Conservation (phyloP, 768 basidiomycete genomes). For the Lactarius sanguifluus region DNA sequence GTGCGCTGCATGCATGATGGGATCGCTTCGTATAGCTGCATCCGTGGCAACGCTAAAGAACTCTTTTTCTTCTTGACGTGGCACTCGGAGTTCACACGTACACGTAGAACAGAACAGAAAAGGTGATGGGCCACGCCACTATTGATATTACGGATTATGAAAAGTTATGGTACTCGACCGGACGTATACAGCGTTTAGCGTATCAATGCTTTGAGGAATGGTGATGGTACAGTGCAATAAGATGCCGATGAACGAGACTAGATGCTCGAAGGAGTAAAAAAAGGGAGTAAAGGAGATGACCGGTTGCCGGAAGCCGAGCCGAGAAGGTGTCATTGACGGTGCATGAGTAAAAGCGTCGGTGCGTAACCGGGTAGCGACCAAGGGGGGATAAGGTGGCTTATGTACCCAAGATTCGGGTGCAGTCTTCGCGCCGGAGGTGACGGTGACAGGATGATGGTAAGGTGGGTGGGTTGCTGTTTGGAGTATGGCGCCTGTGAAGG, state of each 20-base stretch:
- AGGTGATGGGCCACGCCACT: background rate
- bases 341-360: conserved; percentile 10
- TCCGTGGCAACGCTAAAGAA: conserved; percentile 10
- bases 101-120: background rate
- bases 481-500: background rate
- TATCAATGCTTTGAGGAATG: conserved; percentile 27
- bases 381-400: conserved; percentile 7
- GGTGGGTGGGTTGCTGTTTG: background rate
- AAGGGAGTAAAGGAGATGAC: conserved; percentile 18
- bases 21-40: background rate
- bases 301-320: conserved; percentile 21
- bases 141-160: conserved; percentile 24
- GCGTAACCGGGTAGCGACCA: conserved; percentile 18
- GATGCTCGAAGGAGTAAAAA: conserved; percentile 24
- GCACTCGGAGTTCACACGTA: conserved; percentile 21
- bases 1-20: conserved; percentile 15
- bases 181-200: conserved; percentile 26
- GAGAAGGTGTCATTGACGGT: conserved; percentile 19
- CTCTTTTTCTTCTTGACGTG: conserved; percentile 1
- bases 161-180: conserved; percentile 15
- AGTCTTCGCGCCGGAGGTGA: background rate
- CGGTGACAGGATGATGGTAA: background rate
- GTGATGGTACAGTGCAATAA: conserved; percentile 27
- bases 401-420: background rate
- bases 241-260: conserved; percentile 23